Evolutionary conservation across 108 stramenopile species (phyloP), one percentile per base, ranked within the genome.

Genomic region (Skeletonema marinoi): DNA sequence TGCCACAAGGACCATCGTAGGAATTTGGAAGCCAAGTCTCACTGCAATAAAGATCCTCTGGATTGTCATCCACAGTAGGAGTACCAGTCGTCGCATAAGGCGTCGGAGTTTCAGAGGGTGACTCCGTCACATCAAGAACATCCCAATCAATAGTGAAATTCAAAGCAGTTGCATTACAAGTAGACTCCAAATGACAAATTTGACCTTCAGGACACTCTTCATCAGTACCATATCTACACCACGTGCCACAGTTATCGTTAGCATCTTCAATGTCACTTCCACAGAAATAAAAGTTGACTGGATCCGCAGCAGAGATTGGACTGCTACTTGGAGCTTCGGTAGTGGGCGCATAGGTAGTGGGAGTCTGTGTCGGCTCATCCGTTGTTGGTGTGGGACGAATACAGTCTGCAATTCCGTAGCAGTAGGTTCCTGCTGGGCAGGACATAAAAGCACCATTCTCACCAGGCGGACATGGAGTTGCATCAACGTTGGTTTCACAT

Each of bases 121-220:
- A 33, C 1, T 50, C 46, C 25, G 61, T 25, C 21, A 56, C 54
- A 25, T 0, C 25, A 56, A 4, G 54, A 56, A 25, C 19, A 32
- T 77, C 76, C 67, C 67, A 77, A 14, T 60, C 61, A 6, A 70
- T 39, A n/a, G 78, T 78, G 14, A 60, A 48, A 31, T 71, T 71
- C 66, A 78, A 66, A 1, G 31, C 71, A 29, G 78, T 78, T 63
- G 78, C 78, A 61, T 78, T 78, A 39, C 78, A 78, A 9, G 65
- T 19, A 12, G 70, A 67, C 33, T 66, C 36, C 25, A 65, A 10
- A 7, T 70, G 71, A 35, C 78, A 78, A 33, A 35, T 46, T 30
- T 78, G 78, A 60, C 58, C 70, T 11, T 46, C 29, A 12, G 78
- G 78, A 31, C 78, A 78, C 62, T 71, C 70, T 36, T 29, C 35